Evolutionary conservation across 495 filamentous ascomycete genomes (phyloP).

Genomic region (Aspergillus nidulans): DNA sequence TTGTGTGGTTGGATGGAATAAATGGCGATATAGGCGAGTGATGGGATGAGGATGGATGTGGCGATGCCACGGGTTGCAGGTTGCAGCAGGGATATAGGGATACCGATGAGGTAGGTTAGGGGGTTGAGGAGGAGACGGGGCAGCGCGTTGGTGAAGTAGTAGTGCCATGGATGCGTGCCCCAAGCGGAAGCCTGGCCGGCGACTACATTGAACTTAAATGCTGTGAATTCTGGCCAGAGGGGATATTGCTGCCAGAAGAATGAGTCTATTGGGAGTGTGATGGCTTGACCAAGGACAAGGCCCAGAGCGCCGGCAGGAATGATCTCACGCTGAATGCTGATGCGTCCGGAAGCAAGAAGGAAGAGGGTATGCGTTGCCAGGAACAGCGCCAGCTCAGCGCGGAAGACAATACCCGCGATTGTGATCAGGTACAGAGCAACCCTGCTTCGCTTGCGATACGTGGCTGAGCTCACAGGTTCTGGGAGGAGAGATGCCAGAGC

Average conservation of each 20-base stretch:
- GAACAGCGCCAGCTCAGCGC: conserved; percentile 83
- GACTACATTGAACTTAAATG: conserved; percentile 89
- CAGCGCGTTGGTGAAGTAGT: conserved; percentile 78
- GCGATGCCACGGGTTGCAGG: conserved; percentile 44
- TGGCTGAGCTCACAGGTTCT: conserved; percentile 27
- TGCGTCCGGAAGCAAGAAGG: conserved; percentile 52
- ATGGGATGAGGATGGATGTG: conserved; percentile 57
- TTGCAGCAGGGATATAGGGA: conserved; percentile 60
- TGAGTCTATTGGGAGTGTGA: conserved; percentile 74
- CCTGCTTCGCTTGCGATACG: conserved; percentile 37
- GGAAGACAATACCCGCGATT: conserved; percentile 79
- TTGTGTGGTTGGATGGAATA: conserved; percentile 92
- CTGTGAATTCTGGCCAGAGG: conserved; percentile 86
- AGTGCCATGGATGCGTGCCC: conserved; percentile 80
- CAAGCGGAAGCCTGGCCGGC: conserved; percentile 66
- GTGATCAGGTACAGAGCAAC: conserved; percentile 70
- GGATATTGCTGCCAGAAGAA: conserved; percentile 82
- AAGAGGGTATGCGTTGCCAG: conserved; percentile 47
- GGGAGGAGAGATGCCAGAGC: conserved; percentile 71
- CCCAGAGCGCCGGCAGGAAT: conserved; percentile 66
- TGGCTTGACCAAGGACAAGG: conserved; percentile 53
- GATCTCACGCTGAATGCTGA: conserved; percentile 52
- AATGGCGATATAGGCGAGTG: conserved; percentile 64
- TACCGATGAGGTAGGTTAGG: conserved; percentile 52
- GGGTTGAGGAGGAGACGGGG: conserved; percentile 85